Percentiles rank a stretch among this genome's conserved stretches.
Evolutionary conservation across 2,329 filamentous ascomycete genomes (phyloP).

Genomic region (Ascochyta lentis): DNA sequence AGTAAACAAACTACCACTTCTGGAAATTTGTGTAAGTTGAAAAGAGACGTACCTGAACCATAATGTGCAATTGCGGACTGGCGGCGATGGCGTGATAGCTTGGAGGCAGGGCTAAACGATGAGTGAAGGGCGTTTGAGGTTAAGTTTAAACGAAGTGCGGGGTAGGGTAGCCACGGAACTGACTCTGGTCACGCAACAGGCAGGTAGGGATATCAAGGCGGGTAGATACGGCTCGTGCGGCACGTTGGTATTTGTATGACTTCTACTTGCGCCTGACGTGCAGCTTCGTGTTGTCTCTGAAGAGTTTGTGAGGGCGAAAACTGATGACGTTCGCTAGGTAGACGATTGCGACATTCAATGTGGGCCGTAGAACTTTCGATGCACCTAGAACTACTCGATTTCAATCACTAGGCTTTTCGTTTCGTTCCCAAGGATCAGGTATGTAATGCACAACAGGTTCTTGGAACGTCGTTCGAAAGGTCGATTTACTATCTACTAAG

Average conservation of each 20-base stretch:
- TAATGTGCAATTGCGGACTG: slow-evolving; percentile 30
- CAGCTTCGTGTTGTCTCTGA: slow-evolving; percentile 5
- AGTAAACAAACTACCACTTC: slow-evolving; percentile 26
- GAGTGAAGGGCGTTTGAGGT: background rate
- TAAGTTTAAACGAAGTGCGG: slow-evolving; percentile 18
- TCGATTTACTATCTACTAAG: background rate
- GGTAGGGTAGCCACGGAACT: slow-evolving; percentile 16
- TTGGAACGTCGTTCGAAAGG: background rate
- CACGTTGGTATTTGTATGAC: slow-evolving; percentile 11
- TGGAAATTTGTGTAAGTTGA: slow-evolving; percentile 16
- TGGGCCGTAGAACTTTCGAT: slow-evolving; percentile 4
- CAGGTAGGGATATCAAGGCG: slow-evolving; percentile 14
- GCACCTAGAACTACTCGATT: slow-evolving; percentile 2
- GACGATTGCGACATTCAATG: slow-evolving; percentile 20
- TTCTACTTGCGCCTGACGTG: slow-evolving; percentile 3
- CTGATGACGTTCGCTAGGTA: slow-evolving; percentile 16
- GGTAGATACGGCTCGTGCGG: slow-evolving; percentile 19
- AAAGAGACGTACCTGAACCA: slow-evolving; percentile 36
- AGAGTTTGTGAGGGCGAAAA: slow-evolving; percentile 6
- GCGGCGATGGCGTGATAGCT: slow-evolving; percentile 40
- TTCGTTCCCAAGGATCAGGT: background rate
- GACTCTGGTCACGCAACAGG: slow-evolving; percentile 8
- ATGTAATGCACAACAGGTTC: background rate
- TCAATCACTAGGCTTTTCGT: background rate
- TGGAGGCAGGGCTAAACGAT: slow-evolving; percentile 29